Evolutionary conservation across 164 flowering plant genomes (phyloP).

Genomic region (Stephania yunnanensis): DNA sequence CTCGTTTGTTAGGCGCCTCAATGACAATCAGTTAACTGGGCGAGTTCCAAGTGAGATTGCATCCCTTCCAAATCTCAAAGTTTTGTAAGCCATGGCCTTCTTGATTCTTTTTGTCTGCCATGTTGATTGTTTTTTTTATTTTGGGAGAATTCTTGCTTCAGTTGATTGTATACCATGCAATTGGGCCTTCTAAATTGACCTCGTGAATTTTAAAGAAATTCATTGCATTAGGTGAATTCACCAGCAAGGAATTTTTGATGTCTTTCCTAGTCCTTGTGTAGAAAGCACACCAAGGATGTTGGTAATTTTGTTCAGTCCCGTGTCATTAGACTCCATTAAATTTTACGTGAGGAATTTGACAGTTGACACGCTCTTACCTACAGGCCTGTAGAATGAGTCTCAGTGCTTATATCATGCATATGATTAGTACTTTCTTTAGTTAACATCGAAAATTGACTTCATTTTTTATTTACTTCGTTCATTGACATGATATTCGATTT

Average conservation of each 20-base stretch:
- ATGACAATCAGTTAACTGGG: conserved; percentile 43
- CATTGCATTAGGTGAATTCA: neutral
- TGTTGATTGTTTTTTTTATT: too few relatives aligned
- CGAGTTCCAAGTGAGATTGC: conserved; percentile 64
- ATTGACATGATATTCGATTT: neutral
- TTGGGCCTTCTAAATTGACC: neutral
- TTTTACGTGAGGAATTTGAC: too few relatives aligned
- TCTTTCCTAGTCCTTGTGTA: too few relatives aligned
- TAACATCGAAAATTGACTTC: too few relatives aligned
- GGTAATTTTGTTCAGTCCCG: too few relatives aligned
- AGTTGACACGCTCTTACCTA: too few relatives aligned
- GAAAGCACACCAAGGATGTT: too few relatives aligned
- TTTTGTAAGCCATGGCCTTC: conserved; percentile 57
- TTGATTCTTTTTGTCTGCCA: neutral
- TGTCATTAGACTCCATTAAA: too few relatives aligned
- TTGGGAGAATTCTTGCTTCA: neutral
- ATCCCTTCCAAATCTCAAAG: conserved; percentile 60
- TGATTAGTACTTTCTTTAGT: neutral
- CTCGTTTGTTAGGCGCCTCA: conserved; percentile 9
- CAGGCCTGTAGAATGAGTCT: too few relatives aligned
- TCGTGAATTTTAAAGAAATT: neutral
- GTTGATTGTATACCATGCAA: neutral
- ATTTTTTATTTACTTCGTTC: neutral
- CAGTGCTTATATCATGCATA: too few relatives aligned
- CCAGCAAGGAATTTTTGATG: neutral